These are phyloP conservation scores for Kodamaea plutei DNA, from an alignment of 1,139 yeast species.

Conservation along the genomic window DNA sequence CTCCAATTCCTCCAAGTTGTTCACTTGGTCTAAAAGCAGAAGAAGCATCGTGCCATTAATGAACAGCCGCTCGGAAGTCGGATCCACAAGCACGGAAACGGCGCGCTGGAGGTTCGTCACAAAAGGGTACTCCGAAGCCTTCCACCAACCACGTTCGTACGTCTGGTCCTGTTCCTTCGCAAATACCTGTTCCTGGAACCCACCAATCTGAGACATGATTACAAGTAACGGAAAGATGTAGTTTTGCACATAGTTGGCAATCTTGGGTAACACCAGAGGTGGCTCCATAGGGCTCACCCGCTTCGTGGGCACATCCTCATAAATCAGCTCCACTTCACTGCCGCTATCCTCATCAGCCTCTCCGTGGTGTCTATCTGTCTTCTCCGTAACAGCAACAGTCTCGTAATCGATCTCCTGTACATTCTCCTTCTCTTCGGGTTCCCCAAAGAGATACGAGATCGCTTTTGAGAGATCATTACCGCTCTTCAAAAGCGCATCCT, in stretches of 20 bases:
- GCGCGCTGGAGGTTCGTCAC: slow-evolving; percentile 21
- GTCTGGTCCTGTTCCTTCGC: slow-evolving; percentile 1
- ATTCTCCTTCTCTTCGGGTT: slow-evolving; percentile 8
- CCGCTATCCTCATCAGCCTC: slow-evolving; percentile 2
- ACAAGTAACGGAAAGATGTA: slow-evolving; percentile 23
- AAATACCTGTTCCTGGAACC: slow-evolving; percentile 1
- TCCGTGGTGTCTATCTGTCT: no score
- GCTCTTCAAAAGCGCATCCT: slow-evolving; percentile 36
- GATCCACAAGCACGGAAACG: slow-evolving; percentile 18
- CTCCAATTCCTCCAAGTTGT: slow-evolving; percentile 25
- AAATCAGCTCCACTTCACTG: not conserved
- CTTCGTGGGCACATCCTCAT: slow-evolving; percentile 1
- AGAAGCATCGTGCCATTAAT: slow-evolving; percentile 14
- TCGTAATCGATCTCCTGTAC: not conserved
- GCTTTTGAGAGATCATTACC: slow-evolving; percentile 53
- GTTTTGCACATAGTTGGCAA: slow-evolving; percentile 20
- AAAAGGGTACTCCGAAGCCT: slow-evolving; percentile 12
- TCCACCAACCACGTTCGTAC: slow-evolving; percentile 5
- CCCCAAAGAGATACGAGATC: slow-evolving; percentile 49
- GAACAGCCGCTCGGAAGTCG: slow-evolving; percentile 19
- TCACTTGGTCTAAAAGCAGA: not conserved
- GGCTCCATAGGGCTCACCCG: slow-evolving; percentile 9
- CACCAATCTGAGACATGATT: slow-evolving; percentile 14
- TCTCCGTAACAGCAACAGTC: no score
- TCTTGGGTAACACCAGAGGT: slow-evolving; percentile 15